Base-by-base conservation (phyloP, 2,329 filamentous ascomycete species). In the Aspergillus vadensis region DNA sequence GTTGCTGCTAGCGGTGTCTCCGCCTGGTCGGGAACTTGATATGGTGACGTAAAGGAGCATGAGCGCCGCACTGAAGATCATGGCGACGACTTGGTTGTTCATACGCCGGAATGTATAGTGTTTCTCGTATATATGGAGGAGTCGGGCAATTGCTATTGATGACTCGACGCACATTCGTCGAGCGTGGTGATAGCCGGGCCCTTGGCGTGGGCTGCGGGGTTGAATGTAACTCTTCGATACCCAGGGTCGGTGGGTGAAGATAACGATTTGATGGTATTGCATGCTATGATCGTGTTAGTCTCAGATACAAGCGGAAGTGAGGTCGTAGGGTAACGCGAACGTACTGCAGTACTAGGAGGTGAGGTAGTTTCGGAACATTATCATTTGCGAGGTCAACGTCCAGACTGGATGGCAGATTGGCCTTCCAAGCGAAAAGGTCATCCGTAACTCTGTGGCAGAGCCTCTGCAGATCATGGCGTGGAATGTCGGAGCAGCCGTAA, bases 271-370 rank as follows among this genome's bases (percentile, higher is more conserved):
- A 51, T 76, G 66, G 52, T 75, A 76, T 63, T 75, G 72, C 67
- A 76, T 72, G 55, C 67, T 68, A 32, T 21, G 25, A 14, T 55
- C 44, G 23, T 2, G 36, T 58, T 17, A 61, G 43, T 23, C 3
- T 30, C 2, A 6, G 2, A 8, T 27, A 5, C 8, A 30, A 8
- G 5, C 30, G 2, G 7, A 30, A 10, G 15, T 49, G 44, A 19
- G 2, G 23, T 21, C 10, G 15, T 27, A 6, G 43, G 10, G 12
- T 14, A 3, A 8, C 14, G 44, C 15, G 14, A 25, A 56, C 62
- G 19, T 70, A 78, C 76, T 79, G 77, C 2, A 79, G 68, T 63
- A 79, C 72, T 19, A 79, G 63, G n/a, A 79, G 69, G 59, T 79
- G 77, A 10, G 77, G 77, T 8, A 78, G 63, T 49, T 69, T 71